Evolutionary conservation across 2,329 filamentous ascomycete genomes (phyloP), one percentile per base, ranked within the genome.

Genomic region (Epichloe sibirici): DNA sequence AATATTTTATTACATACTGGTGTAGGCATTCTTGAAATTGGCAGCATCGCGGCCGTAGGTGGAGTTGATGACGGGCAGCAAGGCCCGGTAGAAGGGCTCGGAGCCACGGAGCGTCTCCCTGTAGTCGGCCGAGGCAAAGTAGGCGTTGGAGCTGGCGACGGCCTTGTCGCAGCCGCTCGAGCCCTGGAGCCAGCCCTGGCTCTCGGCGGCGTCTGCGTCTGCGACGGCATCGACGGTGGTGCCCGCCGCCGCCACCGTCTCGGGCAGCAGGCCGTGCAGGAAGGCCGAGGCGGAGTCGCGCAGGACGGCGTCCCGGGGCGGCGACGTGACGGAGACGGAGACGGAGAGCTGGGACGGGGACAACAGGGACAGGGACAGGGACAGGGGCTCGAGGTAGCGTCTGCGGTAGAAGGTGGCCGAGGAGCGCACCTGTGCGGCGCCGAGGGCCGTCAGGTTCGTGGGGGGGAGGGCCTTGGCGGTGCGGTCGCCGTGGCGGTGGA

Each of bases 401-500:
- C 74, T 71, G 60, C 88, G 85, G 70, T 85, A 95, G 76, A 84
- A 91, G 53, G 73, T 67, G 56, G 88, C 90, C 0, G 85, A 83
- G 46, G 75, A 73, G 68, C 81, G 85, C 59, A 90, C 82, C 71
- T 96, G 76, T 47, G 77, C 71, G 64, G 90, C 89, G 35, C 90
- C 90, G 49, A 95, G 77, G 55, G 85, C 77, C 12, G 90, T 95
- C 65, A 96, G 71, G 58, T 78, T 77, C 31, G 87, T 81, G 12
- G 86, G 85, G 45, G 82, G 74, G 57, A 81, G 81, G 17, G 80
- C 74, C 72, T 95, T 95, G 57, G 88, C 72, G 0, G 89, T 91
- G 52, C 90, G 82, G 68, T 96, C 90, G 53, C 90, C 90, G 71
- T 96, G 90, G 45, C 90, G 86, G 60, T 88, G 82, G 74, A 94